Evolutionary conservation across 768 basidiomycete genomes (phyloP), one percentile per base, ranked within the genome.

Genomic region (Mycena filopes): DNA sequence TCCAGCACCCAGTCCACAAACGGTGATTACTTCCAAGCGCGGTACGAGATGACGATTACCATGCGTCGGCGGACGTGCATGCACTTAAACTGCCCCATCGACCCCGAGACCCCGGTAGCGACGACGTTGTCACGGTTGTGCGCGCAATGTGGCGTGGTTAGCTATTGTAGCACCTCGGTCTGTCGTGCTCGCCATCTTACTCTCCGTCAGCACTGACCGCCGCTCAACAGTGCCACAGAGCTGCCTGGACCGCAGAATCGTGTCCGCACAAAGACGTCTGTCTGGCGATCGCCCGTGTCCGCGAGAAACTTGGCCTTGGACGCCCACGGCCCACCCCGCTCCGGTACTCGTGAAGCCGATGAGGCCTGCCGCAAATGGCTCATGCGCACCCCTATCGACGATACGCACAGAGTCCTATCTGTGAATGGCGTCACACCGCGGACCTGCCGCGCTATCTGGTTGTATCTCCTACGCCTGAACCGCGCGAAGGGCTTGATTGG

Each of bases 231-330:
- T 46, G 55, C 21, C 55, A 56, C 11, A 56, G 31, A 23, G 28
- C 42, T 3, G 55, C 55, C 1, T 56, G 55, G 55, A 42, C 45
- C 4, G 55, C 55, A 18, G 55, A 28, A 11, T 29, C 12, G 3
- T 45, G 23, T 16, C 55, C 55, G n/a, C 55, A 56, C 55, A 56
- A 56, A 21, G 55, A 56, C 28, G 12, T 56, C 20, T 56, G 55
- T n/a, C 4, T 21, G 29, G 0, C 31, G 4, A 31, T 56, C 9
- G 42, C 28, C 16, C 28, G 28, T 18, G 2, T 56, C 2, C 43
- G 55, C n/a, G 28, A 31, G 4, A 26, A 20, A 3, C 42, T 56
- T 9, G 55, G 11, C 29, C 21, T 56, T 11, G 55, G 43, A 18
- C 43, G 55, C 13, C 43, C 55, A 1, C 4, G 26, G 10, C n/a